Evolutionary conservation across 2,329 filamentous ascomycete genomes (phyloP), one percentile per base, ranked within the genome.

Genomic region (Lachnellula subtilissima): DNA sequence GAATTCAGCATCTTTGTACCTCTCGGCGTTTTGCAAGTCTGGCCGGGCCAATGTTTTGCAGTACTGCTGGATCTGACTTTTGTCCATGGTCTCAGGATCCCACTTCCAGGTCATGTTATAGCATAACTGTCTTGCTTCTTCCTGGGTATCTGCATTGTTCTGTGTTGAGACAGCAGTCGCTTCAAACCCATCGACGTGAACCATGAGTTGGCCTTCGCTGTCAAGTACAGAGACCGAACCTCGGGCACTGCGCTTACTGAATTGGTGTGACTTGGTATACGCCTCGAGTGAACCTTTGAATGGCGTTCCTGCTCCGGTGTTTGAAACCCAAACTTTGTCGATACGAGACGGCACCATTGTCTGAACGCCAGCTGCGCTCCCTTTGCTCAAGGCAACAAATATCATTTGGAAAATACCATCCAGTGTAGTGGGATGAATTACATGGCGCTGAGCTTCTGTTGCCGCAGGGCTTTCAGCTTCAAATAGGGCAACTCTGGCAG

Each of bases 341-440:
- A 53, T 23, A 12, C 40, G 28, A 42, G 35, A 43, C 17, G 52
- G 45, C n/a, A 54, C 22, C 46, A 48, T 49, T 1, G 52, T 49
- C 6, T 32, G 45, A 25, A 54, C 3, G 11, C n/a, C 35, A 12
- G n/a, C 37, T 8, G 36, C 8, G 7, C 37, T 35, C 11, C 53
- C 48, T 19, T 51, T 28, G 19, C 35, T 42, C 14, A 50, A 23
- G 1, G 48, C 48, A n/a, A 23, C 28, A 4, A 50, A 37, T 22
- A 47, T 23, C 19, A 42, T 15, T 8, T 77, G 75, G 15, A 76
- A 64, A 54, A 76, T 63, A 4, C 70, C 59, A 55, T 81, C 78
- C 3, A 79, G 60, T 46, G 77, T 72, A 0, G 74, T 67, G 0
- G 78, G 73, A 32, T 77, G 76, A 6, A 78, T 59, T 50, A 74